Evolutionary conservation across 192 early-diverging fungal genomes (phyloP).

Genomic region (Geranomyces variabilis): DNA sequence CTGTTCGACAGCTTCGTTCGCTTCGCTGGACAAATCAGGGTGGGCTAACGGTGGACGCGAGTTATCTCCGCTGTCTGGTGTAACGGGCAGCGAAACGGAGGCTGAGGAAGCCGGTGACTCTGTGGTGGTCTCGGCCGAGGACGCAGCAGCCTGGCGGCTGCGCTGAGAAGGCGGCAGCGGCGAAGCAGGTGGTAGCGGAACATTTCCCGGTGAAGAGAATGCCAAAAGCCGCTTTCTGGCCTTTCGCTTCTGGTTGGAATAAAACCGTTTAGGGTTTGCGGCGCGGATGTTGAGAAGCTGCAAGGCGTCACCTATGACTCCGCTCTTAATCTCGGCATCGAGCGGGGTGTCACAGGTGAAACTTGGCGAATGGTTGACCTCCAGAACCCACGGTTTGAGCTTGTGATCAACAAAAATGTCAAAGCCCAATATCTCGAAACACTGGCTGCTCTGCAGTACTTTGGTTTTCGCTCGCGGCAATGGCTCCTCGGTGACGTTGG

Average conservation of each 20-base stretch:
- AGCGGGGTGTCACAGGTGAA: slow-evolving; percentile 62
- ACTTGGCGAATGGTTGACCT: slow-evolving; percentile 65
- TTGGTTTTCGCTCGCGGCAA: not conserved
- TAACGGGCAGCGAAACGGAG: not conserved
- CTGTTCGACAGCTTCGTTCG: slow-evolving; percentile 9
- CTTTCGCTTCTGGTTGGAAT: slow-evolving; percentile 44
- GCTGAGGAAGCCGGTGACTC: not conserved
- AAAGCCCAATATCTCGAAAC: slow-evolving; percentile 68
- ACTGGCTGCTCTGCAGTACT: slow-evolving; percentile 33
- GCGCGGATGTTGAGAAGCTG: slow-evolving; percentile 47
- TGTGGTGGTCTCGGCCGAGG: not conserved
- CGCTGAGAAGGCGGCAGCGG: not conserved
- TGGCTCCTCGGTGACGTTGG: not conserved
- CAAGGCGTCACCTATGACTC: slow-evolving; percentile 55
- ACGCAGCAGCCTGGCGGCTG: not conserved
- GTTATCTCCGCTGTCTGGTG: not conserved
- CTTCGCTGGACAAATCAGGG: slow-evolving; percentile 7
- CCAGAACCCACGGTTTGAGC: slow-evolving; percentile 64
- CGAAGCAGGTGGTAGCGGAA: not conserved
- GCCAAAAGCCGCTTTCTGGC: slow-evolving; percentile 36
- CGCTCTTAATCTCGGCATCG: slow-evolving; percentile 56
- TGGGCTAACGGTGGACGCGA: not conserved
- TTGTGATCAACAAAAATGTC: slow-evolving; percentile 63
- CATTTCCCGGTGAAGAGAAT: not conserved
- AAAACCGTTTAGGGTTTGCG: slow-evolving; percentile 32